Conservation (phyloP, 2,329 filamentous ascomycete genomes). For the Monosporascus sp. region DNA sequence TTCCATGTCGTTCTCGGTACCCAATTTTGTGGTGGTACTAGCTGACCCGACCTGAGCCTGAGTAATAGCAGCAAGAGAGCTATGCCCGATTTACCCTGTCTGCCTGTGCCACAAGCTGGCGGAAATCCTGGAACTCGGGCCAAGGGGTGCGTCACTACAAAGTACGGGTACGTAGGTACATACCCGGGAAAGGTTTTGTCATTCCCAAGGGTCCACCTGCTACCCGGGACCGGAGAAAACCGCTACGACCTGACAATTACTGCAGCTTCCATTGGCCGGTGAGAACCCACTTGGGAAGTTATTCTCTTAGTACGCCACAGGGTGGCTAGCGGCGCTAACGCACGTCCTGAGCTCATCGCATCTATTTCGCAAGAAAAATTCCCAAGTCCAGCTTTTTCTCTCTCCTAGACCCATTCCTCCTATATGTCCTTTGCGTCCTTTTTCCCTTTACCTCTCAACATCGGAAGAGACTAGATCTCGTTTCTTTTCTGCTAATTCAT, state of each 20-base stretch:
- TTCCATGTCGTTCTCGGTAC: too few species aligned
- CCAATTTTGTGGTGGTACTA: too few species aligned
- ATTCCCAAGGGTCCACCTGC: too few species aligned
- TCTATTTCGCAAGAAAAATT: constrained; percentile 4
- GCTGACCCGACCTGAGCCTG: too few species aligned
- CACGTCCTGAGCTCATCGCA: not conserved
- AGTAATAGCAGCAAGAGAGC: too few species aligned
- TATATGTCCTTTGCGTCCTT: not conserved
- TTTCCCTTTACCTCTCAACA: not conserved
- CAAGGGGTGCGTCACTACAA: too few species aligned
- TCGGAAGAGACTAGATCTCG: not conserved
- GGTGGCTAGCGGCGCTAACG: not conserved
- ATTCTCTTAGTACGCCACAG: not conserved
- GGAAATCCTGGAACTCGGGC: too few species aligned
- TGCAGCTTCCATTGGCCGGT: not conserved
- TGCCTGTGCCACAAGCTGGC: too few species aligned
- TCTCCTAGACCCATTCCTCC: not conserved
- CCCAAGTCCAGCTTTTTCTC: constrained; percentile 14
- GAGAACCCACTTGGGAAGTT: not conserved
- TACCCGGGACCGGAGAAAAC: too few species aligned
- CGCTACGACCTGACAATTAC: not conserved
- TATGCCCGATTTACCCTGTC: too few species aligned
- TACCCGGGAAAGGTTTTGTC: too few species aligned
- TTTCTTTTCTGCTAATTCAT: constrained; percentile 22
- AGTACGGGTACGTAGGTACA: too few species aligned